These are phyloP conservation scores for Ambrosia trifida DNA, from an alignment of 129 eudicot genomes.

Conservation along the genomic window DNA sequence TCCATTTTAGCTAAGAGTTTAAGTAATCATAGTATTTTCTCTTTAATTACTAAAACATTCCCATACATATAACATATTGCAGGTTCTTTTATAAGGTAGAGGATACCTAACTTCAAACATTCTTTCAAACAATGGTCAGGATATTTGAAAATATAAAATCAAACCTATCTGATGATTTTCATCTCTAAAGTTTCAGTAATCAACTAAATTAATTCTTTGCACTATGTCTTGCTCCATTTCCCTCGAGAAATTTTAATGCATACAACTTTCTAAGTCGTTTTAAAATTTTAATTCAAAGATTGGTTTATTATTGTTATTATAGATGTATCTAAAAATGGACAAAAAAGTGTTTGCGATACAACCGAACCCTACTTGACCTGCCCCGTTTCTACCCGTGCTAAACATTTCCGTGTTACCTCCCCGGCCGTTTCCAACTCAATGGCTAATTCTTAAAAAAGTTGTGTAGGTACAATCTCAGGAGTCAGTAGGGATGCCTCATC, in stretches of 20 bases:
- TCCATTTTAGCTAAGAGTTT: neutral
- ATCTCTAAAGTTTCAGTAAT: too few species aligned
- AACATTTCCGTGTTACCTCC: neutral
- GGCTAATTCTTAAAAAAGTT: constrained; percentile 56
- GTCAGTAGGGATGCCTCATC: constrained; percentile 91
- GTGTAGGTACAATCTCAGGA: constrained; percentile 89
- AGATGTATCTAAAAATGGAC: neutral
- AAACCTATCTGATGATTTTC: too few species aligned
- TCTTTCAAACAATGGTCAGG: neutral
- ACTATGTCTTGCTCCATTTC: constrained; percentile 3
- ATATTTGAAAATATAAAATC: neutral
- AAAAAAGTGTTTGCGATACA: neutral
- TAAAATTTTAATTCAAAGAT: neutral
- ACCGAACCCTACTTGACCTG: neutral
- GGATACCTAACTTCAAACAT: neutral
- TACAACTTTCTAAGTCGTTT: neutral
- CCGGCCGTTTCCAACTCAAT: neutral
- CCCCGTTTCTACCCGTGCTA: neutral
- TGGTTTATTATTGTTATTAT: neutral
- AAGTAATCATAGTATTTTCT: constrained; percentile 1
- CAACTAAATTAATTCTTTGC: neutral
- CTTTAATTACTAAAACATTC: neutral
- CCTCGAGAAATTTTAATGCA: constrained; percentile 1
- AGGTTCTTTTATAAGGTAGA: neutral
- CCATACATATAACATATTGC: neutral